These are phyloP conservation scores for Solanum medicagineum DNA, from an alignment of 257 asterid species.

Conservation along the genomic window DNA sequence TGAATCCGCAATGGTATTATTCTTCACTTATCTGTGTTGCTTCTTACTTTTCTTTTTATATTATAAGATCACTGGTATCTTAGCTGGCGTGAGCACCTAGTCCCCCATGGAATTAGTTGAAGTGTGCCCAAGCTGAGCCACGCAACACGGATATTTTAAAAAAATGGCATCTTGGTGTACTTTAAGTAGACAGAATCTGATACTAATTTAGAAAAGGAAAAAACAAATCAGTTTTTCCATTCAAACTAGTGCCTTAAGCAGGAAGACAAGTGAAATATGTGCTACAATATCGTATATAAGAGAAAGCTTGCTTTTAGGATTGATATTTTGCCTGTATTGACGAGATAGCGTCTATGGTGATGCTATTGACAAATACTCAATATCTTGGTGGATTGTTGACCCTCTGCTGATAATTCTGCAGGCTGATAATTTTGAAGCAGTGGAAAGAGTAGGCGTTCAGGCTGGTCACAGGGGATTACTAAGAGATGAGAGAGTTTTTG, in stretches of 20 bases:
- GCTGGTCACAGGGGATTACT: constrained; percentile 56
- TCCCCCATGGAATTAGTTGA: neutral
- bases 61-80: neutral
- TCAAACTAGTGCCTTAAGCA: neutral
- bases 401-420: constrained; percentile 6
- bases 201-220: neutral
- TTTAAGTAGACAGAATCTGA: neutral
- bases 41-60: neutral
- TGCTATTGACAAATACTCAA: neutral
- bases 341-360: neutral
- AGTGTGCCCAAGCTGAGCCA: neutral
- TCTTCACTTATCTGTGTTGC: neutral
- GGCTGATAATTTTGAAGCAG: constrained; percentile 71
- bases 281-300: neutral
- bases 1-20: constrained; percentile 72
- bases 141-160: neutral
- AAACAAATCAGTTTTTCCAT: neutral
- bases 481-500: constrained; percentile 34
- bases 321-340: neutral
- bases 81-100: neutral
- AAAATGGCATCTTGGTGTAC: neutral
- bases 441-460: constrained; percentile 58
- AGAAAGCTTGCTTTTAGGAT: neutral
- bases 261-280: neutral
- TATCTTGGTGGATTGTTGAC: neutral